These are phyloP conservation scores for Lasiosphaeria miniovina DNA, from an alignment of 495 filamentous ascomycete genomes.

Conservation along the genomic window DNA sequence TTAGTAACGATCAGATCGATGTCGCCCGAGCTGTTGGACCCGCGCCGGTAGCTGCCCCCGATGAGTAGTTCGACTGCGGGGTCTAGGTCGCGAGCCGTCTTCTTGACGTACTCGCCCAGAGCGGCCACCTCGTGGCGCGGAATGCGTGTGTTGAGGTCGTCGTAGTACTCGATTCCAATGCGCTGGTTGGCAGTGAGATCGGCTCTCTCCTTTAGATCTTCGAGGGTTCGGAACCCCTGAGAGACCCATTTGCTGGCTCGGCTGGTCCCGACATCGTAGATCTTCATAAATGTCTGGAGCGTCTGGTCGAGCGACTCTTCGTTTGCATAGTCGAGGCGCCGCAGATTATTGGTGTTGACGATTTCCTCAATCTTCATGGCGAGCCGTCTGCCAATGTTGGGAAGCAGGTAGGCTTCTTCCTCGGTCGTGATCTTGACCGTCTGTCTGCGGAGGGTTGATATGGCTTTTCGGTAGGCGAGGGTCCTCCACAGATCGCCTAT, in stretches of 20 bases:
- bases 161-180: constrained; percentile 76
- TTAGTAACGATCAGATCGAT: constrained; percentile 87
- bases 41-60: constrained; percentile 84
- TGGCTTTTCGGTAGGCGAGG: constrained; percentile 76
- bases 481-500: constrained; percentile 77
- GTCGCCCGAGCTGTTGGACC: constrained; percentile 69
- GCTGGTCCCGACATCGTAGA: constrained; percentile 74
- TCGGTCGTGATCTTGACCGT: constrained; percentile 60
- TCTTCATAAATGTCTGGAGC: constrained; percentile 65
- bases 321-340: constrained; percentile 65
- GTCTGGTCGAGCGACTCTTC: constrained; percentile 60
- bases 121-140: constrained; percentile 72
- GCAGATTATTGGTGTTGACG: constrained; percentile 66
- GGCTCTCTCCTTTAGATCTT: constrained; percentile 64
- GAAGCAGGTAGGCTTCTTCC: constrained; percentile 64
- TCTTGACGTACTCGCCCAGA: constrained; percentile 66
- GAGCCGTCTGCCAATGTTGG: constrained; percentile 70
- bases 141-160: constrained; percentile 81
- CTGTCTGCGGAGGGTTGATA: constrained; percentile 68
- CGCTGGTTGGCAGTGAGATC: constrained; percentile 70
- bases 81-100: constrained; percentile 60
- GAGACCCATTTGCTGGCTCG: constrained; percentile 77
- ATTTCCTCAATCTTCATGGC: constrained; percentile 94
- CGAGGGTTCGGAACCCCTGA: constrained; percentile 70
- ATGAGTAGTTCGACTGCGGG: constrained; percentile 60